These are phyloP conservation scores for Lathyrus tuberosus DNA, from an alignment of 306 rosid genomes.

Conservation along the genomic window DNA sequence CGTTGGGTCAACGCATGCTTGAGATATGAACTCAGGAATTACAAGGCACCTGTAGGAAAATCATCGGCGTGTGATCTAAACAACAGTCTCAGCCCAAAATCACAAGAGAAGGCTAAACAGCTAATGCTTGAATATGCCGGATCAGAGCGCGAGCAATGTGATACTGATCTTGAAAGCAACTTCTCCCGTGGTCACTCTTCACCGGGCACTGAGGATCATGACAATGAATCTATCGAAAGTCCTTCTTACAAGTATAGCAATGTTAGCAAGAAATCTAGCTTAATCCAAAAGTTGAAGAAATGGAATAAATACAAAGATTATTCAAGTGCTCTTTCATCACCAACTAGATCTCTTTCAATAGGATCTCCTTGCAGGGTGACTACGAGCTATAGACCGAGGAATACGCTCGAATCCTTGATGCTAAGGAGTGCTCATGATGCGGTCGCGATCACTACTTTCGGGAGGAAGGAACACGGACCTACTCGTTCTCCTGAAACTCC, in stretches of 20 bases:
- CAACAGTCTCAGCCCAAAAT: constrained; percentile 81
- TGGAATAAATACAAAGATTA: constrained; percentile 87
- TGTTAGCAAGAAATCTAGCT: constrained; percentile 72
- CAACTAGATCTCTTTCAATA: constrained; percentile 62
- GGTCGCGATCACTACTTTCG: constrained; percentile 79
- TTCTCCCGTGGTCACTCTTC: constrained; percentile 84
- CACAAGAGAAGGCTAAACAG: constrained; percentile 87
- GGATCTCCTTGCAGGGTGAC: constrained; percentile 72
- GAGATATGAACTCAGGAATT: constrained; percentile 84
- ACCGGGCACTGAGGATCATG: constrained; percentile 96
- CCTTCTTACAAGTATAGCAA: constrained; percentile 61
- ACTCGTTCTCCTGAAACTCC: constrained; percentile 68
- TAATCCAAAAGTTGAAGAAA: constrained; percentile 85
- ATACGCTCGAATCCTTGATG: constrained; percentile 84
- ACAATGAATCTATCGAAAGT: constrained; percentile 81
- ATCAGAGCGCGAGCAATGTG: constrained; percentile 94
- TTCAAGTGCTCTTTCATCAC: constrained; percentile 65
- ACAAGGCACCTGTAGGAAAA: constrained; percentile 74
- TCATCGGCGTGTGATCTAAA: constrained; percentile 80
- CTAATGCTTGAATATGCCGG: constrained; percentile 89
- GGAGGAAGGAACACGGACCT: constrained; percentile 60
- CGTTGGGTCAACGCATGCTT: constrained; percentile 98
- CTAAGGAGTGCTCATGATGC: constrained; percentile 72
- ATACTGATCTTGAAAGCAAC: constrained; percentile 91
- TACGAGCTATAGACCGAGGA: constrained; percentile 62